Conservation (phyloP, 257 asterid species). For the Fraxinus quadrangulata region DNA sequence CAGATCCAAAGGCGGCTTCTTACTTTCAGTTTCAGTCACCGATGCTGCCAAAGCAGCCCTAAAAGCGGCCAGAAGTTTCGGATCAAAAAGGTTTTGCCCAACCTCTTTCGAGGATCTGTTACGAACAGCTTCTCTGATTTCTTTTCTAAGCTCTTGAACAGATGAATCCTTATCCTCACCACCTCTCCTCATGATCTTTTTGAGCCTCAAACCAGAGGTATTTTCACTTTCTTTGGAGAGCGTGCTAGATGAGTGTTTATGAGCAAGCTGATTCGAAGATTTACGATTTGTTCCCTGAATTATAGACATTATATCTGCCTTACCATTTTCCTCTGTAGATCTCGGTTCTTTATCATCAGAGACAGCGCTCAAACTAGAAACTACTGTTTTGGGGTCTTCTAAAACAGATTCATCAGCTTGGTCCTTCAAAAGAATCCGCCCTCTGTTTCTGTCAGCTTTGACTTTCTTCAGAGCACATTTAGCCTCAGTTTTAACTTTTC, state of each 20-base stretch:
- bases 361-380: constrained; percentile 25
- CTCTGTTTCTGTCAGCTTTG: constrained; percentile 48
- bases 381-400: constrained; percentile 31
- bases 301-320: constrained; percentile 64
- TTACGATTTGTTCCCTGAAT: constrained; percentile 61
- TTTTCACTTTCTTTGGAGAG: constrained; percentile 53
- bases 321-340: constrained; percentile 38
- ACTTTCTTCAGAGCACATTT: constrained; percentile 52
- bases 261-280: constrained; percentile 44
- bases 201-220: constrained; percentile 75
- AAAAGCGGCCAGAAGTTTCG: constrained; percentile 90
- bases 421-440: constrained; percentile 34
- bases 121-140: constrained; percentile 86
- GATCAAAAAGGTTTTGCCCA: constrained; percentile 70
- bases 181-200: constrained; percentile 88
- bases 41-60: constrained; percentile 86
- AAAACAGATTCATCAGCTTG: constrained; percentile 38
- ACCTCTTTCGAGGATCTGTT: constrained; percentile 67
- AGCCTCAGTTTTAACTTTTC: constrained; percentile 44
- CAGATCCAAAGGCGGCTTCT: constrained; percentile 58
- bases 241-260: constrained; percentile 30
- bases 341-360: constrained; percentile 36
- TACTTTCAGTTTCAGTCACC: constrained; percentile 64
- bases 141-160: constrained; percentile 61
- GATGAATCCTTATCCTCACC: constrained; percentile 68